Conservation (phyloP, 1,284 basidiomycete species). For the Apiotrichum mycotoxinovorans region DNA sequence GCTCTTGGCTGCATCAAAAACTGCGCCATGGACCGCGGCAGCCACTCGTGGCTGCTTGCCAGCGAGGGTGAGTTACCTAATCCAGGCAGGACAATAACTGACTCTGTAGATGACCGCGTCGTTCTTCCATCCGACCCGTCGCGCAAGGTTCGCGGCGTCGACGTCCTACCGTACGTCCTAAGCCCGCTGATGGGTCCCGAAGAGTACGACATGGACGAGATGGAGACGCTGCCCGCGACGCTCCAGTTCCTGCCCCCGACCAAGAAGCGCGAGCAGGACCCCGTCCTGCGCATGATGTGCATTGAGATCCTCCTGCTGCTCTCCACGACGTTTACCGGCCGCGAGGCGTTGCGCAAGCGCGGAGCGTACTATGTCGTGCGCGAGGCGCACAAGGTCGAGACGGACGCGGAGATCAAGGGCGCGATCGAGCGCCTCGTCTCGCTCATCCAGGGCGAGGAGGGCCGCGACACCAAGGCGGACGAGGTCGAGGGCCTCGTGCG, state of each 20-base stretch:
- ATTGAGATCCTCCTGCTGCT: conserved; percentile 86
- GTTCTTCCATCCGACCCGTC: conserved; percentile 42
- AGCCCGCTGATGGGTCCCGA: conserved; percentile 91
- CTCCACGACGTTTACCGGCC: conserved; percentile 81
- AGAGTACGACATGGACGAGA: conserved; percentile 87
- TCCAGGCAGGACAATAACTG: conserved; percentile 18
- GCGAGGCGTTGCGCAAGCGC: conserved; percentile 71
- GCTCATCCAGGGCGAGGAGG: conserved; percentile 68
- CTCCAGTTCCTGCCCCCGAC: conserved; percentile 83
- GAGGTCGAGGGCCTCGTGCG: conserved; percentile 56
- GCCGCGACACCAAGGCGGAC: conserved; percentile 53
- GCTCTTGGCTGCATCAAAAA: conserved; percentile 77
- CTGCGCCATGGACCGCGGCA: conserved; percentile 46
- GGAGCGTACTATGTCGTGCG: conserved; percentile 87
- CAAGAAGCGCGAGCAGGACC: conserved; percentile 79
- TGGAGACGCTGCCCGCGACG: conserved; percentile 77
- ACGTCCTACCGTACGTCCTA: conserved; percentile 75
- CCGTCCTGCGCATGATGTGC: conserved; percentile 73
- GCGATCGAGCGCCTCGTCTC: conserved; percentile 70
- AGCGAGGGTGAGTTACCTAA: conserved; percentile 22
- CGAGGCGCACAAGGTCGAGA: conserved; percentile 74
- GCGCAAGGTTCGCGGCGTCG: conserved; percentile 67
- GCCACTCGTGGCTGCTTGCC: conserved; percentile 46
- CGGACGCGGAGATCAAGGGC: conserved; percentile 66
- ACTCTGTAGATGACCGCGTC: conserved; percentile 39